Evolutionary conservation across 2,329 filamentous ascomycete species (phyloP), one percentile per base, ranked within the genome.

Genomic region (Akanthomyces uredinophilus): DNA sequence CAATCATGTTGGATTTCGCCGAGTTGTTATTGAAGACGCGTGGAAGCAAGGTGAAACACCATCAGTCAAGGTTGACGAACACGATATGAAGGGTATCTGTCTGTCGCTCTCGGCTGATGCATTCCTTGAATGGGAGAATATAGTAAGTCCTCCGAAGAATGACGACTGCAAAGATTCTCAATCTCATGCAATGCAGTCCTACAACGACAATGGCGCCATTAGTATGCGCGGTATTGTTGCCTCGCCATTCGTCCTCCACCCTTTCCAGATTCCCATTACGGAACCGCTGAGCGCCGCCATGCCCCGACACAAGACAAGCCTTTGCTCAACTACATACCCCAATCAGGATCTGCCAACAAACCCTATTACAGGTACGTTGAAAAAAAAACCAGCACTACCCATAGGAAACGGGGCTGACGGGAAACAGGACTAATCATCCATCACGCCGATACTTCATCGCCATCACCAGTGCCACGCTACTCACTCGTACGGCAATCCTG

Each of bases 91-190:
- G 41, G 79, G 81, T 0, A 77, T 81, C 18, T 86, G 84, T 65
- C 68, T 81, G 14, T 76, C 78, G 64, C 75, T 86, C 18, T 77
- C 76, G 0, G 72, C 78, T 0, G 83, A 85, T 65, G 78, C 83
- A 1, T 84, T 85, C 65, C 72, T 86, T 16, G 78, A 80, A 56
- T 86, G 83, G 76, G 83, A 86, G 66, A 77, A 83, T 52, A 73
- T 71, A 46, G 81, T 82, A 72, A 49, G 77, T 59, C 24, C 37
- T 18, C n/a, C 8, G n/a, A 14, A n/a, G 4, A 14, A 5, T 27
- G 6, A 4, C 11, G 10, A 4, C 18, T 2, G 5, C 3, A 18
- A 52, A 37, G n/a, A n/a, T 11, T n/a, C n/a, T 7, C 13, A 18
- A 35, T 13, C 63, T 72, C 24, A 70, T 59, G 7, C 27, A 13